A percentile compares a stretch with the other conserved stretches of the same genome.
phyloP scores from a whole-genome alignment of 169 alveolate genomes.

The Perkinsus chesapeaki region DNA sequence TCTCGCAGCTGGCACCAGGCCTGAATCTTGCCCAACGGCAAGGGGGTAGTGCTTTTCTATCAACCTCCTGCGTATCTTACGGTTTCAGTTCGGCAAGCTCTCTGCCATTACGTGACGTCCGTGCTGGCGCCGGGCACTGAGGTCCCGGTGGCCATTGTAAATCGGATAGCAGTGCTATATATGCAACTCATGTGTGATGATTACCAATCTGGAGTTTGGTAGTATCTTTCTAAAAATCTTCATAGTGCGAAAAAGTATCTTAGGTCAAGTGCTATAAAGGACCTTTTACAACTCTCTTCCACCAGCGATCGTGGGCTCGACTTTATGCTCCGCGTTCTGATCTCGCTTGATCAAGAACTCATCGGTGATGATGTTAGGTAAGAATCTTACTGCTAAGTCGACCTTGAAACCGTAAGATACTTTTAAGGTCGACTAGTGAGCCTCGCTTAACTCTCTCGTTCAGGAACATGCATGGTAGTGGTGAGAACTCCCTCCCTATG shows the following conservation, averaged over 20 bases:
- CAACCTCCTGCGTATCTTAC: not conserved
- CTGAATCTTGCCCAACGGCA: not conserved
- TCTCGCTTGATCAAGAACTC: not conserved
- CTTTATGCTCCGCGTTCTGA: not conserved
- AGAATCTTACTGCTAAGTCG: too few species aligned
- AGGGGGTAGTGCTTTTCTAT: not conserved
- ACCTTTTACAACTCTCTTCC: not conserved
- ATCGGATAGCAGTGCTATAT: not conserved
- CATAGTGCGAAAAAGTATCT: not conserved
- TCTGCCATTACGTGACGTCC: not conserved
- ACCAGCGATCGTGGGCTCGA: not conserved
- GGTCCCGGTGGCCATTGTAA: not conserved
- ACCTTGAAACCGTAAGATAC: too few species aligned
- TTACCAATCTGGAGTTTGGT: not conserved
- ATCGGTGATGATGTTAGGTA: not conserved
- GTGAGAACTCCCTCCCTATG: not conserved
- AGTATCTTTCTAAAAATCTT: not conserved
- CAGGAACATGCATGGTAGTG: constrained; percentile 1
- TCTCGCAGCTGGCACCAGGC: not conserved
- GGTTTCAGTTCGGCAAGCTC: not conserved
- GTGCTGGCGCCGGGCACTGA: not conserved
- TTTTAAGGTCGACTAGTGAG: too few species aligned
- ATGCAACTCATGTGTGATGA: not conserved
- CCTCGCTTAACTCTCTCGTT: too few species aligned
- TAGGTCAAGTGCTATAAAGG: not conserved